Conservation (phyloP, 148 eudicot species). For the Fagopyrum tataricum region DNA sequence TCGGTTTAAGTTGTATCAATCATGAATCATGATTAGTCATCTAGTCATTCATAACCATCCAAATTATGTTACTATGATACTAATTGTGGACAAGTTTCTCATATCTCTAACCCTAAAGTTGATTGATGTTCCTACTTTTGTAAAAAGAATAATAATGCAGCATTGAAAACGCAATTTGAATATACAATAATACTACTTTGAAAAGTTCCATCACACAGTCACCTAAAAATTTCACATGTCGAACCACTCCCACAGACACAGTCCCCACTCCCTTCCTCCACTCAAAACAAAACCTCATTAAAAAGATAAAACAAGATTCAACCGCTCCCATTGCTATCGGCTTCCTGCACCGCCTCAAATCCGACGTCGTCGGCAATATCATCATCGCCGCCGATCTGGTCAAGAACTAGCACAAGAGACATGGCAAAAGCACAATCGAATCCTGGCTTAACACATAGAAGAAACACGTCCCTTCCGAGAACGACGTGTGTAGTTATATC, state of each 20-base stretch:
- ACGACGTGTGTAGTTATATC: constrained; percentile 56
- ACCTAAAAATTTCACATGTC: neutral
- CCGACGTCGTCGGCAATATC: constrained; percentile 22
- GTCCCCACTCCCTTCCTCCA: neutral
- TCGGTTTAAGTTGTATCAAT: too few species aligned
- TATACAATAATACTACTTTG: neutral
- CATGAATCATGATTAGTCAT: too few species aligned
- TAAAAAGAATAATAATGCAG: too few species aligned
- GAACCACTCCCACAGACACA: neutral
- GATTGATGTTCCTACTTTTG: too few species aligned
- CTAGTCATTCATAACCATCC: too few species aligned
- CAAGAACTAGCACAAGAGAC: constrained; percentile 73
- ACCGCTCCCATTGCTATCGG: neutral
- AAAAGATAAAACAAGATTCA: neutral
- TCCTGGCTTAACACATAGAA: constrained; percentile 50
- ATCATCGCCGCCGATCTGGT: constrained; percentile 46
- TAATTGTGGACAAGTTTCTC: neutral
- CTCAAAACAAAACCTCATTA: neutral
- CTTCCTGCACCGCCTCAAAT: neutral
- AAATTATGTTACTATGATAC: too few species aligned
- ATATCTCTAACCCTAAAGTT: too few species aligned
- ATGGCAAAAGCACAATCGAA: constrained; percentile 81
- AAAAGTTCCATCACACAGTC: neutral
- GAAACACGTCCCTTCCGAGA: constrained; percentile 73
- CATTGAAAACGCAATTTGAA: neutral